Base-by-base conservation (phyloP, 768 basidiomycete genomes). In the Kwoniella sp. region DNA sequence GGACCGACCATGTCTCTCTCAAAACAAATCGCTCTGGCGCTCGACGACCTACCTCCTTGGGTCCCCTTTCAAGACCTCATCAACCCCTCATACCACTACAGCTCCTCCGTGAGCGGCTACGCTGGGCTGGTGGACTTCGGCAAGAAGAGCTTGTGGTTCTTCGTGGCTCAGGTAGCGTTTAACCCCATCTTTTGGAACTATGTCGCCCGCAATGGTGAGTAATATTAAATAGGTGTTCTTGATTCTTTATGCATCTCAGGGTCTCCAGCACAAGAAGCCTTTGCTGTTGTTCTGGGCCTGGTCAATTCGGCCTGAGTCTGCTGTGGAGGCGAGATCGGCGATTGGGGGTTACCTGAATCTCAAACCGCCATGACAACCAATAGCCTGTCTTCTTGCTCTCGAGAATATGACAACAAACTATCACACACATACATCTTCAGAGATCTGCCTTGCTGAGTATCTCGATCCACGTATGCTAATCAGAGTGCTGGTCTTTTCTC, bases 161-260 rank as follows among this genome's bases (percentile, higher is more conserved):
- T 87, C 0, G 67, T 93, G n/a, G 81, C 85, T 3, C 80, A 89
- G 64, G 91, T 95, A 55, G 76, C 87, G 1, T 97, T 97, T 84
- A 97, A 97, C 74, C 95, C 95, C 0, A 87, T 88, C 0, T 93
- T 89, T 64, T 99, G 95, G 95, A 99, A 99, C 81, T 87, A 93
- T 67, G 87, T 94, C 29, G 95, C 95, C 26, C 88, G 88, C 61
- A 92, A 94, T 82, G 93, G 93, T 93, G 68, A 55, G 87, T 82
- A n/a, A n/a, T n/a, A n/a, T n/a, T n/a, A n/a, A n/a, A n/a, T n/a
- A n/a, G 4, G 23, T 25, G 31, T 37, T n/a, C n/a, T n/a, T n/a
- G n/a, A n/a, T n/a, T n/a, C n/a, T n/a, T n/a, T n/a, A n/a, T n/a
- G n/a, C n/a, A n/a, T n/a, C n/a, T n/a, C n/a, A n/a, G n/a, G n/a